Conservation (phyloP, 1,139 yeast genomes). For the Blastobotrys elegans region DNA sequence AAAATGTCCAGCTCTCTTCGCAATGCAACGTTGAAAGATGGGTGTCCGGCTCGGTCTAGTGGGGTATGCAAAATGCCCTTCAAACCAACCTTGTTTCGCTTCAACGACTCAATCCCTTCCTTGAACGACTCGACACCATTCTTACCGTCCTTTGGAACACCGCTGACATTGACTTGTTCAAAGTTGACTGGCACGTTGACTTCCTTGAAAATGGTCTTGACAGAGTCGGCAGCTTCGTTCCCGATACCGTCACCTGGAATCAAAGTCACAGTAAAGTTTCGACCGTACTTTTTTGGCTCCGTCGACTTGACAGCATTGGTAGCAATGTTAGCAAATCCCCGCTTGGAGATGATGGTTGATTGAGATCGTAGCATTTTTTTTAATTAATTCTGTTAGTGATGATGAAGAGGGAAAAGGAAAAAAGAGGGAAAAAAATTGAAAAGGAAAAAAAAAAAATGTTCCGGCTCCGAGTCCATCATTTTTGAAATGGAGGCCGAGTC, state of each 20-base stretch:
- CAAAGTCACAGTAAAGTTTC: constrained; percentile 85
- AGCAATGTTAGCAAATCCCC: constrained; percentile 22
- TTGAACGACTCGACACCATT: constrained; percentile 46
- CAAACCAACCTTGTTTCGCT: constrained; percentile 95
- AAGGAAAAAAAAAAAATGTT: constrained; percentile 1
- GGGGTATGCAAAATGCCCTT: constrained; percentile 96
- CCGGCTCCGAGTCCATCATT: constrained; percentile 2
- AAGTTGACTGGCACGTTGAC: constrained; percentile 89
- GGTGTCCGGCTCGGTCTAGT: constrained; percentile 63
- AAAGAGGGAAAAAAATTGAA: not conserved
- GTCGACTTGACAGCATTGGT: constrained; percentile 31
- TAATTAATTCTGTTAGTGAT: not conserved
- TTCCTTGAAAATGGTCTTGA: constrained; percentile 79
- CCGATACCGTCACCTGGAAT: constrained; percentile 98
- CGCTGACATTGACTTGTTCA: constrained; percentile 87
- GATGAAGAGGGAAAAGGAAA: not conserved
- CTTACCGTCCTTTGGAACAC: constrained; percentile 47
- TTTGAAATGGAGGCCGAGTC: not conserved
- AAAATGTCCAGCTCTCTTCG: constrained; percentile 94
- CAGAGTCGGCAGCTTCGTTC: constrained; percentile 92
- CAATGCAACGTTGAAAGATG: constrained; percentile 90
- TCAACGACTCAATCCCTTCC: constrained; percentile 86
- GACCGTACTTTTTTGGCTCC: constrained; percentile 90
- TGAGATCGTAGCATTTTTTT: constrained; percentile 4
- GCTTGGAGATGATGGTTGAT: constrained; percentile 17